phyloP scores from a whole-genome alignment of 2,329 filamentous ascomycete genomes.

The Xylaria sp. region DNA sequence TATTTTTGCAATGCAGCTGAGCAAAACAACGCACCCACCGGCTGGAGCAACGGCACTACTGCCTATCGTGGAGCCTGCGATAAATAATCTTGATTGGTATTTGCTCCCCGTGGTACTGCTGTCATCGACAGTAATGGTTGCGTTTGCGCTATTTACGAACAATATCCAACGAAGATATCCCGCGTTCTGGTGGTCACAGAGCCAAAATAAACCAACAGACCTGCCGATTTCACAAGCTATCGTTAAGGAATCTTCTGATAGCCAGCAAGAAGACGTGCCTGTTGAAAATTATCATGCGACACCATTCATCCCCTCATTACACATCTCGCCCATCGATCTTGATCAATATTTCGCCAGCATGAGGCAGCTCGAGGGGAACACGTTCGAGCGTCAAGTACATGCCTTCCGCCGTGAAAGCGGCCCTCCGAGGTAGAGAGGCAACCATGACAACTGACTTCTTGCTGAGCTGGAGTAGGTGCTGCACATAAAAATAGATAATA shows the following conservation, averaged over 20 bases:
- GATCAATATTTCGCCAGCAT: too few species aligned
- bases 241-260: neutral
- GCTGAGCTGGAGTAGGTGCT: too few species aligned
- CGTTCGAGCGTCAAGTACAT: too few species aligned
- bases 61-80: slow-evolving; percentile 4
- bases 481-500: too few species aligned
- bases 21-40: slow-evolving; percentile 17
- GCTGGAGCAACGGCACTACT: slow-evolving; percentile 19
- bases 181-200: slow-evolving; percentile 2
- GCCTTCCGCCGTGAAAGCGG: too few species aligned
- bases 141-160: slow-evolving; percentile 7
- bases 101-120: slow-evolving; percentile 12
- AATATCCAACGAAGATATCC: slow-evolving; percentile 15
- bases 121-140: slow-evolving; percentile 13
- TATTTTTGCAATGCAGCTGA: slow-evolving; percentile 6
- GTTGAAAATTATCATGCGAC: neutral
- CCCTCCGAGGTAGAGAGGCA: too few species aligned
- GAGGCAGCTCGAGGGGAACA: too few species aligned
- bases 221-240: neutral
- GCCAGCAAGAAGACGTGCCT: neutral
- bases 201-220: neutral
- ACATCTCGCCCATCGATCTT: neutral
- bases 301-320: neutral
- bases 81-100: slow-evolving; percentile 20
- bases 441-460: too few species aligned